phyloP scores from a whole-genome alignment of 768 basidiomycete genomes.

The Leucocoprinus birnbaumii region DNA sequence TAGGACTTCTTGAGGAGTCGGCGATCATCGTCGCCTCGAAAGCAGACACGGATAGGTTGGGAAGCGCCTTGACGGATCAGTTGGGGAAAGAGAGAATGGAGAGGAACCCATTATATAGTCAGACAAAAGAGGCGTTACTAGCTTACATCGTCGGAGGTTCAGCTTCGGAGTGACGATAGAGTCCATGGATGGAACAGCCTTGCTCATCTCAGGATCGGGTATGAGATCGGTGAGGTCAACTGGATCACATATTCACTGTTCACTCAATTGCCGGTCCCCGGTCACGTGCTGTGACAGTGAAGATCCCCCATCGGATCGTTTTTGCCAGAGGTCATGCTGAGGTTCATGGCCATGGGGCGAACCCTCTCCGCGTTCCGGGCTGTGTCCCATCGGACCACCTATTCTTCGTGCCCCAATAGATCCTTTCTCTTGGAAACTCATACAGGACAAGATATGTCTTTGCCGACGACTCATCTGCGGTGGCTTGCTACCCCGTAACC shows the following conservation, averaged over 20 bases:
- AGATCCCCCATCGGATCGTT: neutral
- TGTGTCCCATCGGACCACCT: constrained; percentile 2
- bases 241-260: neutral
- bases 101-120: constrained; percentile 33
- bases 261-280: neutral
- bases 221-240: neutral
- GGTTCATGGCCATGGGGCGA: no score
- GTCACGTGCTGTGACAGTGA: neutral
- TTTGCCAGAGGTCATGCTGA: no score
- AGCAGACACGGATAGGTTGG: constrained; percentile 16
- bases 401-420: neutral
- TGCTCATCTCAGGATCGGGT: neutral
- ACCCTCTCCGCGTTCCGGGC: no score
- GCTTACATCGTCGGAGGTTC: constrained; percentile 5
- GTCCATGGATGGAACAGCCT: neutral
- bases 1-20: constrained; percentile 30
- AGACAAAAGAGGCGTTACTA: neutral
- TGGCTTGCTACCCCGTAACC: neutral
- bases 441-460: neutral
- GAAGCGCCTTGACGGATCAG: constrained; percentile 36
- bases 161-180: constrained; percentile 6
- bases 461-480: neutral
- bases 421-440: neutral
- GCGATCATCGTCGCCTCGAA: constrained; percentile 41
- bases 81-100: constrained; percentile 19